phyloP scores from a whole-genome alignment of 2,329 filamentous ascomycete genomes.

The Didymella arachidicola region DNA sequence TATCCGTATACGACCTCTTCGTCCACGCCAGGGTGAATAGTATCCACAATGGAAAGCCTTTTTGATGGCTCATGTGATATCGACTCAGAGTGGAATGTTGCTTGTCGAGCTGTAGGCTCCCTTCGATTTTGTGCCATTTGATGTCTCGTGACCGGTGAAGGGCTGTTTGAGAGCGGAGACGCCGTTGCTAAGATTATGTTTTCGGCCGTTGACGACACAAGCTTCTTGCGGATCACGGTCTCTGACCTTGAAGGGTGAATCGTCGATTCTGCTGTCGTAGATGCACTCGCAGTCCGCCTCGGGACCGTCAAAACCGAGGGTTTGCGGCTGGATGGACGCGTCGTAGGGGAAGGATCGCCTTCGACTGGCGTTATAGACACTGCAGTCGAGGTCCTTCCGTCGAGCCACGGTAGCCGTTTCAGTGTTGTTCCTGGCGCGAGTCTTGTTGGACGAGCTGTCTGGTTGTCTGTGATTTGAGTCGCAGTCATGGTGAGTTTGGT shows the following conservation, averaged over 20 bases:
- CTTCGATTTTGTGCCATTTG: slow-evolving; percentile 24
- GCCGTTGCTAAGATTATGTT: slow-evolving; percentile 13
- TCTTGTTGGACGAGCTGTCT: slow-evolving; percentile 10
- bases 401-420: slow-evolving; percentile 45
- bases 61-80: slow-evolving; percentile 25
- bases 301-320: slow-evolving; percentile 1
- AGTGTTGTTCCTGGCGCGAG: slow-evolving; percentile 21
- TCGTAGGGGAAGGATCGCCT: slow-evolving; percentile 17
- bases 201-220: slow-evolving; percentile 15
- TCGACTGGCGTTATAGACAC: slow-evolving; percentile 6
- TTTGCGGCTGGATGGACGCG: slow-evolving; percentile 13
- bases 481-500: neutral
- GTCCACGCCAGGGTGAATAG: slow-evolving; percentile 18
- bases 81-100: slow-evolving; percentile 2
- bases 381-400: slow-evolving; percentile 28
- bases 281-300: slow-evolving; percentile 5
- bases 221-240: slow-evolving; percentile 15
- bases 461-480: slow-evolving; percentile 2
- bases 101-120: slow-evolving; percentile 15
- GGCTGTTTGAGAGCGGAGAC: slow-evolving; percentile 26
- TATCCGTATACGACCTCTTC: slow-evolving; percentile 7
- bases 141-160: slow-evolving; percentile 28
- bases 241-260: neutral
- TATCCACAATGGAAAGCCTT: slow-evolving; percentile 24
- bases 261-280: neutral